Evolutionary conservation across 331 rosid species (phyloP), one percentile per base, ranked within the genome.

Genomic region (Stylosanthes scabra): DNA sequence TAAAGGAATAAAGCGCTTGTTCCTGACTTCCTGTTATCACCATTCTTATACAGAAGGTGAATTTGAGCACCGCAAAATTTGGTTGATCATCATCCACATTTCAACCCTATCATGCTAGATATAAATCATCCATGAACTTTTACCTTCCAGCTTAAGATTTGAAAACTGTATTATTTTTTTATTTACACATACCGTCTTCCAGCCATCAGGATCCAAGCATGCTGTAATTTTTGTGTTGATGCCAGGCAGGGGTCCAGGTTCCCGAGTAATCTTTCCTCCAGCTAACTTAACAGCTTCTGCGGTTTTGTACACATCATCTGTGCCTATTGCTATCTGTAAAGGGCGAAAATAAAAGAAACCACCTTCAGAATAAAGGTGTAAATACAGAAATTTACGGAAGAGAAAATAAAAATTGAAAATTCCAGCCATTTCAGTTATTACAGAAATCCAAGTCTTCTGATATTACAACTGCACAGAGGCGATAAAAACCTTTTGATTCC

Each of bases 181-280:
- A 31, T 31, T 2, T 50, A 57, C 28, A 75, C 49, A 44, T 58
- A 34, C 61, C 63, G 77, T 50, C 46, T 95, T 95, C 99, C 99
- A 95, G 11, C 99, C 99, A 68, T 95, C 99, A 11, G 99, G 98
- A 72, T 95, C 99, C 89, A 92, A 75, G 88, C 97, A 90, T 73
- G 99, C 99, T 55, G 99, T 95, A 76, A 95, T 95, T 87, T 95
- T 95, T 66, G 99, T 95, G 91, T 69, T 92, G 74, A 95, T 87
- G 29, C 99, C 97, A 55, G 99, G 99, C 76, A 94, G 75, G 14
- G 97, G 97, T 69, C 99, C 99, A 78, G 99, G 95, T 79, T 88
- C 99, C 80, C 99, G 89, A 13, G 96, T 94, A 75, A 94, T 55
- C 88, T 94, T 94, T 40, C 99, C 99, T 28, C 96, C 98, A 12